These are phyloP conservation scores for Clavariopsis aquatica DNA, from an alignment of 495 filamentous ascomycete species.

Conservation along the genomic window DNA sequence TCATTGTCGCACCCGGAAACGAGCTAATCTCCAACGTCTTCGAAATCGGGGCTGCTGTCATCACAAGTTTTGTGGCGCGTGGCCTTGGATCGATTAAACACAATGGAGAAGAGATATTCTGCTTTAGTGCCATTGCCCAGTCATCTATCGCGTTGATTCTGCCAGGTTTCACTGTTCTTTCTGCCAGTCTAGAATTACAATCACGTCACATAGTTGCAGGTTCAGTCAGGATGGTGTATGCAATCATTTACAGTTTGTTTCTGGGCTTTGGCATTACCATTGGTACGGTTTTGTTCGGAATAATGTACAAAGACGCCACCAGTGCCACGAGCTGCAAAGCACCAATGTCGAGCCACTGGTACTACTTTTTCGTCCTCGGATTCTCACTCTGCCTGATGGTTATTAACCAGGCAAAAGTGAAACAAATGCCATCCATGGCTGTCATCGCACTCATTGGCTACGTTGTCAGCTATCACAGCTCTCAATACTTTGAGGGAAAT, in stretches of 20 bases:
- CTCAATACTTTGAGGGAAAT: constrained; percentile 69
- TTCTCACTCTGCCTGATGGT: constrained; percentile 82
- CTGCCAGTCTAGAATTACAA: constrained; percentile 83
- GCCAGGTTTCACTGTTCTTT: constrained; percentile 83
- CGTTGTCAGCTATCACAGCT: constrained; percentile 78
- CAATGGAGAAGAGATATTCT: constrained; percentile 68
- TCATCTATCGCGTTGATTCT: constrained; percentile 90
- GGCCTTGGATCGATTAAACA: constrained; percentile 77
- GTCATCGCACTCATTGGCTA: constrained; percentile 83
- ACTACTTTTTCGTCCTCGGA: constrained; percentile 71
- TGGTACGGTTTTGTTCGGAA: constrained; percentile 84
- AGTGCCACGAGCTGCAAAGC: constrained; percentile 70
- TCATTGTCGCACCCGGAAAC: constrained; percentile 75
- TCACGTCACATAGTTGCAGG: constrained; percentile 84
- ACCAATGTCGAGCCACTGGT: constrained; percentile 62
- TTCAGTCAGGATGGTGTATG: constrained; percentile 92
- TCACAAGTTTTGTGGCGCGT: constrained; percentile 87
- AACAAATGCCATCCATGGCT: constrained; percentile 84
- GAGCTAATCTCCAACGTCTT: constrained; percentile 87
- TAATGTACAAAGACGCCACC: constrained; percentile 73
- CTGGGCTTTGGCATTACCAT: constrained; percentile 97
- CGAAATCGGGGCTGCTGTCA: constrained; percentile 80
- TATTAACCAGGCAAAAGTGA: constrained; percentile 89
- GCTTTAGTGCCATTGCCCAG: constrained; percentile 90
- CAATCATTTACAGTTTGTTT: constrained; percentile 92